These are phyloP conservation scores for Coemansia sp. DNA, from an alignment of 192 early-diverging fungal genomes.

Conservation along the genomic window DNA sequence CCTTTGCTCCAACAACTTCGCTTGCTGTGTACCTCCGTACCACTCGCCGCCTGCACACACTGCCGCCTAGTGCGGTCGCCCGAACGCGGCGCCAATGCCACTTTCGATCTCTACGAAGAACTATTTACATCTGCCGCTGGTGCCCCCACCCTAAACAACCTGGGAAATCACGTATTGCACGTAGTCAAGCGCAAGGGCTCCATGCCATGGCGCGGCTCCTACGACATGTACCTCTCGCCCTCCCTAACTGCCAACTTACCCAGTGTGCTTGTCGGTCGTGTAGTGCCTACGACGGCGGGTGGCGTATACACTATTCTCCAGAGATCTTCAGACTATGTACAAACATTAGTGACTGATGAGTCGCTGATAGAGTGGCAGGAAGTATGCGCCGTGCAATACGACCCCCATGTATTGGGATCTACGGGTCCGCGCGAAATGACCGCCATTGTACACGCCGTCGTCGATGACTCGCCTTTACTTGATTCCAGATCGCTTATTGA, in stretches of 20 bases:
- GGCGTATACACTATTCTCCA: conserved; percentile 80
- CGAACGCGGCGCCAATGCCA: neutral
- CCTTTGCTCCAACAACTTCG: neutral
- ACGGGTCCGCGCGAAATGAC: conserved; percentile 94
- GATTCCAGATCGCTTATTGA: conserved; percentile 3
- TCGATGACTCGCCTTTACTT: neutral
- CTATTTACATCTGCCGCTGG: neutral
- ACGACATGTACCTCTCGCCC: conserved; percentile 10
- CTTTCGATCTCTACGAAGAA: conserved; percentile 19
- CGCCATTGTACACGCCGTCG: conserved; percentile 61
- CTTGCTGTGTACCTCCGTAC: conserved; percentile 9
- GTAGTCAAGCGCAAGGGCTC: conserved; percentile 4
- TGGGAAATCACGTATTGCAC: conserved; percentile 11
- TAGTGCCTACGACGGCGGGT: conserved; percentile 78
- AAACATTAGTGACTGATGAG: neutral
- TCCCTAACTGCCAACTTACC: neutral
- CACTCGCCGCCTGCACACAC: conserved; percentile 16
- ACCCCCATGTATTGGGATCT: conserved; percentile 84
- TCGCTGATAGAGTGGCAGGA: conserved; percentile 10
- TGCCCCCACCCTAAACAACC: neutral
- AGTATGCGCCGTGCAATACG: conserved; percentile 68
- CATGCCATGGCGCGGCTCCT: neutral
- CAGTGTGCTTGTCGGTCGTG: conserved; percentile 17
- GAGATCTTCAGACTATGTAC: conserved; percentile 46
- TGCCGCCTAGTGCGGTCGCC: conserved; percentile 23